Evolutionary conservation across 495 filamentous ascomycete species (phyloP).

Genomic region (Staphylotrichum longicolle): DNA sequence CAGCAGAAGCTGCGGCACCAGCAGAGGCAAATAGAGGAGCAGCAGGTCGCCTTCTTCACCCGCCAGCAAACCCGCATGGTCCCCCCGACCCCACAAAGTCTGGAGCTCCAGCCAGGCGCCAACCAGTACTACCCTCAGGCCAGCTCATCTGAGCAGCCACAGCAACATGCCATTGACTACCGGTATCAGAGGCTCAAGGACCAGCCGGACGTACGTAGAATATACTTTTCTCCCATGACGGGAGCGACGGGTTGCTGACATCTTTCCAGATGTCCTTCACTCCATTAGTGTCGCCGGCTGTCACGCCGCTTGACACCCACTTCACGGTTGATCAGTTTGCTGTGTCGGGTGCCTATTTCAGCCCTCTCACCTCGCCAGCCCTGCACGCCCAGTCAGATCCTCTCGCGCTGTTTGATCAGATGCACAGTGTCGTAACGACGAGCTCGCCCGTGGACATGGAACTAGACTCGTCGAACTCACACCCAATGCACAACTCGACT

Average conservation of each 20-base stretch:
- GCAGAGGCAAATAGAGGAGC: constrained; percentile 56
- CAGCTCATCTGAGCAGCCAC: constrained; percentile 50
- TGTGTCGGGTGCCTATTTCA: constrained; percentile 86
- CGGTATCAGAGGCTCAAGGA: constrained; percentile 67
- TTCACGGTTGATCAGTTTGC: constrained; percentile 78
- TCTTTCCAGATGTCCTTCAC: constrained; percentile 76
- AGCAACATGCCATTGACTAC: constrained; percentile 65
- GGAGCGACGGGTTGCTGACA: constrained; percentile 30
- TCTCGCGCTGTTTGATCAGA: constrained; percentile 44
- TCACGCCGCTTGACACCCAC: constrained; percentile 83
- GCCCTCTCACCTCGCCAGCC: constrained; percentile 88
- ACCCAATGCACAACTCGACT: constrained; percentile 36
- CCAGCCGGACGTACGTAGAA: constrained; percentile 69
- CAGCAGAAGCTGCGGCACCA: constrained; percentile 56
- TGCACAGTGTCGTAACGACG: constrained; percentile 36
- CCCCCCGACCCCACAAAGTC: constrained; percentile 89
- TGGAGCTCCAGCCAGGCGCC: constrained; percentile 72
- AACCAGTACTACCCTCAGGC: constrained; percentile 50
- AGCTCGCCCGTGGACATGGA: constrained; percentile 50
- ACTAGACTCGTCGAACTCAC: constrained; percentile 31
- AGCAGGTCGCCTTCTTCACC: constrained; percentile 52
- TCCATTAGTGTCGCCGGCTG: constrained; percentile 89
- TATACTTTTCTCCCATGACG: constrained; percentile 6
- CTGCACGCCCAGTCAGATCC: constrained; percentile 72
- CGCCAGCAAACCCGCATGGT: constrained; percentile 62